Percentiles rank a stretch among this genome's conserved stretches.
Evolutionary conservation across 2,329 filamentous ascomycete genomes (phyloP).

Genomic region (Ophiostoma piceae): DNA sequence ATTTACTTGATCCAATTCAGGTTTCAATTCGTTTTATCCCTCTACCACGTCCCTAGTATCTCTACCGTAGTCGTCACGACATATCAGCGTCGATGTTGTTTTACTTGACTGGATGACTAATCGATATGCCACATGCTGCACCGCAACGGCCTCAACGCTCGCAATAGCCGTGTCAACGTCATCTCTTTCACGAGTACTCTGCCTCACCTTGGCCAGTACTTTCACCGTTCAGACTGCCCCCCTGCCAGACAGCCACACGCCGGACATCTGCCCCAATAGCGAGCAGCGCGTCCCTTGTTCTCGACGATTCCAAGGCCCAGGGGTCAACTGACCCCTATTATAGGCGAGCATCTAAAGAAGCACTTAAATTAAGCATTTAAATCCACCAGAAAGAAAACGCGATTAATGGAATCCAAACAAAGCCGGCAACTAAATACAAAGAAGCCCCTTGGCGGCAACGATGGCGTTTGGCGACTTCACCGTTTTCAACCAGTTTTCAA

Average conservation of each 20-base stretch:
- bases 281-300: background rate
- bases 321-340: conserved; percentile 1
- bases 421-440: background rate
- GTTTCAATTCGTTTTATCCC: background rate
- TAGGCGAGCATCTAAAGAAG: background rate
- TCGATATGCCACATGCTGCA: background rate
- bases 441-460: conserved; percentile 1
- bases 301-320: background rate
- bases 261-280: background rate
- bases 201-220: background rate
- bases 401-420: background rate
- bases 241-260: background rate
- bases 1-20: background rate
- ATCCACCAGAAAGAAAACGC: background rate
- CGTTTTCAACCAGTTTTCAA: background rate
- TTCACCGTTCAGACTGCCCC: background rate
- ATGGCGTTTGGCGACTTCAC: background rate
- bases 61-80: background rate
- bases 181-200: no score
- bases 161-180: background rate
- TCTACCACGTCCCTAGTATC: background rate
- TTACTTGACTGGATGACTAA: background rate
- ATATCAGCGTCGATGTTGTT: no score
- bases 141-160: background rate
- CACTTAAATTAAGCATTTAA: background rate